Conservation (phyloP, 768 basidiomycete genomes). For the Boletus subparvulus region DNA sequence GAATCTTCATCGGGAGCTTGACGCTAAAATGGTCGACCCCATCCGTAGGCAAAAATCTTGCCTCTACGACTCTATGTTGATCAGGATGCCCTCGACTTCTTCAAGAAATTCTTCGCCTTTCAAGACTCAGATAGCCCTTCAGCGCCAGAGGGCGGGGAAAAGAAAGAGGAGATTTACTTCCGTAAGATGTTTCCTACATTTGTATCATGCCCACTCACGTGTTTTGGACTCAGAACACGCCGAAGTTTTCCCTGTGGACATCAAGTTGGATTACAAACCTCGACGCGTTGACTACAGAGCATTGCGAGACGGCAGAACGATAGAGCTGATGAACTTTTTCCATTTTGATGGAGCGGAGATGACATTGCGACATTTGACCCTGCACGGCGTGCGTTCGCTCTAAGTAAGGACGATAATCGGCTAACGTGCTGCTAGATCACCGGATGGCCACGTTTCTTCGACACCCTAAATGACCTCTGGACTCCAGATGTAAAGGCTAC, state of each 20-base stretch:
- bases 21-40: neutral
- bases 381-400: slow-evolving; percentile 73
- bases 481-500: slow-evolving; percentile 99
- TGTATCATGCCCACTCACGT: slow-evolving; percentile 5
- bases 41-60: slow-evolving; percentile 75
- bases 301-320: slow-evolving; percentile 84
- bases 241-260: slow-evolving; percentile 90
- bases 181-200: slow-evolving; percentile 46
- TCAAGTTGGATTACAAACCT: slow-evolving; percentile 98
- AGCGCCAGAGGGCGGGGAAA: slow-evolving; percentile 31
- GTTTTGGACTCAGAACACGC: slow-evolving; percentile 64
- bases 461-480: slow-evolving; percentile 96
- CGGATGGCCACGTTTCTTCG: slow-evolving; percentile 88
- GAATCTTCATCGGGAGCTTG: neutral
- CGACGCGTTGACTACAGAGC: slow-evolving; percentile 94
- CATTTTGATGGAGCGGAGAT: slow-evolving; percentile 99
- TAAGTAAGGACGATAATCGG: neutral
- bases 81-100: slow-evolving; percentile 96
- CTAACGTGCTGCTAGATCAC: slow-evolving; percentile 62
- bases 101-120: slow-evolving; percentile 96
- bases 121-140: slow-evolving; percentile 52
- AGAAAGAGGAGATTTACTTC: slow-evolving; percentile 61
- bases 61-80: slow-evolving; percentile 93
- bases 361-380: slow-evolving; percentile 89
- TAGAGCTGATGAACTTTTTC: slow-evolving; percentile 99